Conservation (phyloP, 1,284 basidiomycete genomes). For the Ceraceosorus bombacis region DNA sequence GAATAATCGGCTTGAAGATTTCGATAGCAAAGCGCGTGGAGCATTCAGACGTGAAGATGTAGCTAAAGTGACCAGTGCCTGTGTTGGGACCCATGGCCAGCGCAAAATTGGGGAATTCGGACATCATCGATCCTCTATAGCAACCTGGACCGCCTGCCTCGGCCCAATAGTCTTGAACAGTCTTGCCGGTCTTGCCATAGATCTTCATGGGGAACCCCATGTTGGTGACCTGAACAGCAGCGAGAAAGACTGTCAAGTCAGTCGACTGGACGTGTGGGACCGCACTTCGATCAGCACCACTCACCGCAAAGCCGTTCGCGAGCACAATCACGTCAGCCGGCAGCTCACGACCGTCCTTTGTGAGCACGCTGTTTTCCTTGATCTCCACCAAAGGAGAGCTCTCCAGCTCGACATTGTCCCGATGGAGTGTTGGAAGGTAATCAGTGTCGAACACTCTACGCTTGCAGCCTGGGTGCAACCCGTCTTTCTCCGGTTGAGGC, state of each 20-base stretch:
- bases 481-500: slow-evolving; percentile 18
- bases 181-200: slow-evolving; percentile 16
- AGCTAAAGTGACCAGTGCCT: slow-evolving; percentile 39
- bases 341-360: slow-evolving; percentile 14
- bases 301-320: slow-evolving; percentile 19
- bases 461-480: slow-evolving; percentile 40
- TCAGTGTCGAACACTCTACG: slow-evolving; percentile 39
- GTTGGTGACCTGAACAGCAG: slow-evolving; percentile 5
- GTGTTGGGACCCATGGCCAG: slow-evolving; percentile 36
- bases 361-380: slow-evolving; percentile 30
- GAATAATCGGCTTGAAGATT: slow-evolving; percentile 30
- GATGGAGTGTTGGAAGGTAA: slow-evolving; percentile 34
- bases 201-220: slow-evolving; percentile 19
- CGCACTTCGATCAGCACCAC: too few species aligned
- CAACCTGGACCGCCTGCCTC: slow-evolving; percentile 19
- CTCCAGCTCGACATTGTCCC: slow-evolving; percentile 33
- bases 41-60: slow-evolving; percentile 41
- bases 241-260: too few species aligned
- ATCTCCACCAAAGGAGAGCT: slow-evolving; percentile 29
- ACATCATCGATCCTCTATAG: slow-evolving; percentile 29
- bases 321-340: slow-evolving; percentile 25
- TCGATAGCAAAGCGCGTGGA: slow-evolving; percentile 29
- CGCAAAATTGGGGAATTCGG: slow-evolving; percentile 42
- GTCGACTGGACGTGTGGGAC: too few species aligned
- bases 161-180: slow-evolving; percentile 21